Base-by-base conservation (phyloP, 2,329 filamentous ascomycete species). In the Fusarium foetens region DNA sequence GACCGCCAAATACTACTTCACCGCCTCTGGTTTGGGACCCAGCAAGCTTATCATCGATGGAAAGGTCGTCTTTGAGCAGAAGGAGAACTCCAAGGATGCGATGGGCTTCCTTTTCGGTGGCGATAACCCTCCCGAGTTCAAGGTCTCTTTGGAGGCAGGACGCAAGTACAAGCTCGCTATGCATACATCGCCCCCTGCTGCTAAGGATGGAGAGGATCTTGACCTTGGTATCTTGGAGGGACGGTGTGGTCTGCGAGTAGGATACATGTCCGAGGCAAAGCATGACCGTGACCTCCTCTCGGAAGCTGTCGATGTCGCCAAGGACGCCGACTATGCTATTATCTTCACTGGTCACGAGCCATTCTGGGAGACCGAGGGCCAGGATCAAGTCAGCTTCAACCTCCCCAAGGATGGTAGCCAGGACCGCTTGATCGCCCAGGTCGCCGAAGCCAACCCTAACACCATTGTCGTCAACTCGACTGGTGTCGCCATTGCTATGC, bases 341-440 rank as follows among this genome's bases (percentile, higher is more conserved):
- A 58, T 78, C 46, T 78, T 91, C 69, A 87, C 89, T 21, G 91
- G 91, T 4, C 84, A 92, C 33, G 91, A 91, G 73, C 84, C 79
- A 8, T 77, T 79, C 64, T 81, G 79, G 80, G 80, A 82, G 73
- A 81, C 80, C 0, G 80, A 93, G 90, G 83, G 85, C 52, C 91
- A 91, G 70, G 92, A 93, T 77, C 89, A 92, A 62, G 91, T 91
- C 77, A 93, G 93, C 78, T 84, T 94, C 51, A 92, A 91, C 23
- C 81, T 93, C 1, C 93, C 92, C 87, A 85, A 78, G 23, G 72
- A 79, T 9, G 80, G 89, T 63, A 86, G 88, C 64, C 91, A 89
- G 54, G 90, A 93, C 62, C 82, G 84, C 9, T 80, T 93, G 36
- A 87, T 92, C 72, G 78, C 83, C 23, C 85, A 86, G 6, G 85